Percentiles rank a stretch among this genome's conserved stretches.
phyloP scores from a whole-genome alignment of 495 filamentous ascomycete genomes.

The Penicillium daleae region DNA sequence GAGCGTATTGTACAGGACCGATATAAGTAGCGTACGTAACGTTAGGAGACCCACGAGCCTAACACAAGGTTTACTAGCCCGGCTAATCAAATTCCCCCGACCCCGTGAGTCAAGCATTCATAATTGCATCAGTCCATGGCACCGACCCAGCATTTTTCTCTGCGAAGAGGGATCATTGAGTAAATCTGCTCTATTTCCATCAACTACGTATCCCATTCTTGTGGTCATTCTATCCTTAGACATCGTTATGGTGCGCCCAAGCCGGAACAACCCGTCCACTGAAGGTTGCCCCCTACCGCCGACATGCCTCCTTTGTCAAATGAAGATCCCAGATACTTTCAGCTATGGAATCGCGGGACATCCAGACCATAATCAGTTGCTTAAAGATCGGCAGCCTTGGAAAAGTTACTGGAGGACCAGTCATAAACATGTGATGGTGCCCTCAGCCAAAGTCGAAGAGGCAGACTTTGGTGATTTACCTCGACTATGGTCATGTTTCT shows the following conservation, averaged over 20 bases:
- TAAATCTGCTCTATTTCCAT: background rate
- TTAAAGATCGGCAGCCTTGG: background rate
- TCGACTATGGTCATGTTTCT: slow-evolving; percentile 2
- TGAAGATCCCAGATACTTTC: background rate
- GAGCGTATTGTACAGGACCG: too few species aligned
- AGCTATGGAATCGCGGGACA: background rate
- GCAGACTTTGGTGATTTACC: slow-evolving; percentile 1
- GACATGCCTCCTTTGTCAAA: slow-evolving; percentile 4
- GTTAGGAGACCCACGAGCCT: too few species aligned
- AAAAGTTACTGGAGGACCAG: slow-evolving; percentile 1
- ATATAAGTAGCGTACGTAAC: too few species aligned
- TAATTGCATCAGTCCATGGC: background rate
- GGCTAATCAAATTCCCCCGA: background rate
- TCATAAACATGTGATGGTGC: background rate
- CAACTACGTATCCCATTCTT: background rate
- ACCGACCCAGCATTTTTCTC: background rate
- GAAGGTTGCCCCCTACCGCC: background rate
- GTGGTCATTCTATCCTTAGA: background rate
- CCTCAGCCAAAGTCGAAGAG: background rate
- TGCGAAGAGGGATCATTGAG: background rate
- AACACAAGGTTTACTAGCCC: too few species aligned
- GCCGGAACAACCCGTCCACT: background rate
- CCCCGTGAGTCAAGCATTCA: background rate
- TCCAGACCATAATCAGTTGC: background rate
- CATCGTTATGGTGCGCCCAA: background rate